These are phyloP conservation scores for Rhododendron ferrugineum DNA, from an alignment of 148 eudicot genomes.

Conservation along the genomic window DNA sequence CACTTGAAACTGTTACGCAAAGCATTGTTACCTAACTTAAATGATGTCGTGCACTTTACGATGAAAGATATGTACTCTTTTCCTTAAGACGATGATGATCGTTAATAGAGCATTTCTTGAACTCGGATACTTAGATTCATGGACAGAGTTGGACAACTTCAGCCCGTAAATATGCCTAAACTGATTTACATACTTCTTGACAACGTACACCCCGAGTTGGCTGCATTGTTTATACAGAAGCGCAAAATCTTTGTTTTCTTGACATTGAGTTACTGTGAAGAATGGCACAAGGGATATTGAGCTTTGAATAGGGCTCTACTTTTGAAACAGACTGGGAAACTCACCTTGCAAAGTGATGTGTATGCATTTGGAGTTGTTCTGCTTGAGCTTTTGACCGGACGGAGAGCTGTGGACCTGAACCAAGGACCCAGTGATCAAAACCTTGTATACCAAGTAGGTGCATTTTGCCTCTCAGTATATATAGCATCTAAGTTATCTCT, in stretches of 20 bases:
- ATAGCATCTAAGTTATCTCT: not conserved
- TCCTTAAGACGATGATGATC: not conserved
- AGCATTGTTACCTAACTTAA: not conserved
- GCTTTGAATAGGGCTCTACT: conserved; percentile 6
- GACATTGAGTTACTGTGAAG: not conserved
- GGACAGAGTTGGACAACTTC: not conserved
- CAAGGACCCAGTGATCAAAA: conserved; percentile 95
- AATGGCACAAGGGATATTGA: conserved; percentile 2
- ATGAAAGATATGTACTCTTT: not conserved
- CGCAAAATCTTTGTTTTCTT: not conserved
- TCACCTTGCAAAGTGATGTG: conserved; percentile 94
- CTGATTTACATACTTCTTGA: not conserved
- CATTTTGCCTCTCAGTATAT: not conserved
- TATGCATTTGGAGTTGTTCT: conserved; percentile 97
- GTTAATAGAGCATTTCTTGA: not conserved
- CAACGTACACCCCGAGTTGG: not conserved
- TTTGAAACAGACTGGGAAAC: conserved; percentile 84
- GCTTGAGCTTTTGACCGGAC: conserved; percentile 92
- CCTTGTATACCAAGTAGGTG: conserved; percentile 73
- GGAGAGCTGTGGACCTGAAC: conserved; percentile 80
- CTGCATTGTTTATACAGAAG: not conserved
- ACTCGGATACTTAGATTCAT: not conserved
- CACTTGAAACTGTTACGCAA: not conserved
- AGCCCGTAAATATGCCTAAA: not conserved
- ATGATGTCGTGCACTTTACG: not conserved